These are phyloP conservation scores for Claviceps spartinae DNA, from an alignment of 2,329 filamentous ascomycete species.

Conservation along the genomic window DNA sequence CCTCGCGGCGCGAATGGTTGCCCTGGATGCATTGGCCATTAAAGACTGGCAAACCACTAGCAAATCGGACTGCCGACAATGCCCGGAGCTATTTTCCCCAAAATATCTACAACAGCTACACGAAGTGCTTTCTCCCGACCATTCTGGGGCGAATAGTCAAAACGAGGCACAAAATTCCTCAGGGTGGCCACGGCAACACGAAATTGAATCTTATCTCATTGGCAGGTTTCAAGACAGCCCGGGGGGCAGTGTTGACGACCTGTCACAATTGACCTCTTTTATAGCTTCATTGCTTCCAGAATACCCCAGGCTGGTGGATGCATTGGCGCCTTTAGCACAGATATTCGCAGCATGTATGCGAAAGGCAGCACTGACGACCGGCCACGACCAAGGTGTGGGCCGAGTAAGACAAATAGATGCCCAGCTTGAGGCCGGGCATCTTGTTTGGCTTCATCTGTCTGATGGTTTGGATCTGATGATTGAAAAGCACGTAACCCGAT, in stretches of 20 bases:
- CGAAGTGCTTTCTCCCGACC: constrained; percentile 12
- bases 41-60: constrained; percentile 8
- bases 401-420: constrained; percentile 14
- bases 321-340: constrained; percentile 24
- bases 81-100: constrained; percentile 15
- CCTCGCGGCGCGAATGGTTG: constrained; percentile 38
- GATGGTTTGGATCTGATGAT: constrained; percentile 31
- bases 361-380: constrained; percentile 14
- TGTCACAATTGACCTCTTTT: constrained; percentile 29
- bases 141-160: constrained; percentile 5
- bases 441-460: constrained; percentile 30
- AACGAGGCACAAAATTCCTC: constrained; percentile 7
- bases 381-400: constrained; percentile 7
- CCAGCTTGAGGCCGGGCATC: constrained; percentile 26
- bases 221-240: constrained; percentile 27
- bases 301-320: constrained; percentile 34
- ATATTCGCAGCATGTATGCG: constrained; percentile 20
- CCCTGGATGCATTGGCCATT: constrained; percentile 27
- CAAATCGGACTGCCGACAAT: constrained; percentile 4
- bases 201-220: constrained; percentile 23
- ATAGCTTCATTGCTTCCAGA: constrained; percentile 29
- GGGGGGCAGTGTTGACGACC: constrained; percentile 27
- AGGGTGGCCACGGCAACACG: constrained; percentile 7
- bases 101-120: constrained; percentile 33
- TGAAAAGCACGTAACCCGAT: constrained; percentile 40